Evolutionary conservation across 805 yeast genomes (phyloP).

Genomic region (Zygotorulaspora florentina): DNA sequence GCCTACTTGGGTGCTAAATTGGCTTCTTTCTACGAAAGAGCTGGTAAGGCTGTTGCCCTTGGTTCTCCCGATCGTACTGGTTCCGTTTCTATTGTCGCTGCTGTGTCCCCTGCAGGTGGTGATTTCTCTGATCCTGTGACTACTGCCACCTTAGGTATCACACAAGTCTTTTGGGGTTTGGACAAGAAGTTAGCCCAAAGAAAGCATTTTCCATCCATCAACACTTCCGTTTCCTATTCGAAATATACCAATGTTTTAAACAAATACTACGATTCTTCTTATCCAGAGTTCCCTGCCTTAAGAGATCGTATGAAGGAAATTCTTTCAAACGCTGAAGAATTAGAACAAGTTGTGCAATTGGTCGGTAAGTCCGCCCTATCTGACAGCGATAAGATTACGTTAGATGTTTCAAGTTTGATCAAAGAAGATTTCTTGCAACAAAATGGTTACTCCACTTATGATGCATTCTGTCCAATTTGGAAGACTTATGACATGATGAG

Average conservation of each 20-base stretch:
- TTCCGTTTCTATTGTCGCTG: conserved; percentile 99
- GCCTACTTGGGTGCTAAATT: conserved; percentile 98
- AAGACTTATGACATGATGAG: conserved; percentile 98
- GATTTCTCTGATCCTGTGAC: conserved; percentile 99
- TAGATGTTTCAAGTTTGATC: conserved; percentile 86
- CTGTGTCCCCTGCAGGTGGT: conserved; percentile 99
- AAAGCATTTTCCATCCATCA: conserved; percentile 98
- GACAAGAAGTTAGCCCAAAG: conserved; percentile 99
- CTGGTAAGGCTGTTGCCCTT: conserved; percentile 91
- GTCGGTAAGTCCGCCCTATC: conserved; percentile 98
- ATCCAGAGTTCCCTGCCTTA: conserved; percentile 85
- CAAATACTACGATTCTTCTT: conserved; percentile 78
- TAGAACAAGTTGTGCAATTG: conserved; percentile 97
- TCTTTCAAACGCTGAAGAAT: conserved; percentile 93
- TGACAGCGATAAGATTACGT: conserved; percentile 92
- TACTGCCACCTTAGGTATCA: conserved; percentile 95
- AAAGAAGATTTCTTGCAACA: conserved; percentile 99
- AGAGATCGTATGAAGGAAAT: conserved; percentile 94
- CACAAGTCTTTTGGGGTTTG: conserved; percentile 99
- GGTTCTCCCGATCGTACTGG: conserved; percentile 97
- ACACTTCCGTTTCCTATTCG: conserved; percentile 93
- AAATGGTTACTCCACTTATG: conserved; percentile 97
- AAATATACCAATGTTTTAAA: conserved; percentile 86
- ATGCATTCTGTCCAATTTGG: conserved; percentile 99
- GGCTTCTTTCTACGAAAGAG: conserved; percentile 99